phyloP scores from a whole-genome alignment of 2,329 filamentous ascomycete species.

The Cyphellophora europaea region DNA sequence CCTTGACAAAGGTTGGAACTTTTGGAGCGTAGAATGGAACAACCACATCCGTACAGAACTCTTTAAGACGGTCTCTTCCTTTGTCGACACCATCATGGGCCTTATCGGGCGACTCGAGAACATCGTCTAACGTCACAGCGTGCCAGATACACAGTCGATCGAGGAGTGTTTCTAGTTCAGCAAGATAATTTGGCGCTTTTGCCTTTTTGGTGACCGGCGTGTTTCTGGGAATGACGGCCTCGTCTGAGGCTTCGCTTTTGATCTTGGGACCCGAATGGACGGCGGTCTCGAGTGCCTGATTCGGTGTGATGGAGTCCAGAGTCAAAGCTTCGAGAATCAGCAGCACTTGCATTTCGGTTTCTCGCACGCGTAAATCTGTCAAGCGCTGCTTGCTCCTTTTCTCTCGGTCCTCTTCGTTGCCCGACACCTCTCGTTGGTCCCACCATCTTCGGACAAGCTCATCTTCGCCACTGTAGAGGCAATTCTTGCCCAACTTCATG shows the following conservation, averaged over 20 bases:
- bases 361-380: constrained; percentile 35
- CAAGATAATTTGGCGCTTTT: constrained; percentile 28
- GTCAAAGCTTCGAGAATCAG: constrained; percentile 38
- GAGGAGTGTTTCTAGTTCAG: constrained; percentile 36
- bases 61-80: constrained; percentile 35
- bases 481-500: constrained; percentile 36
- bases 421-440: constrained; percentile 24
- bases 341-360: constrained; percentile 41
- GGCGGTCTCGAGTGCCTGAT: constrained; percentile 19
- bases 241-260: constrained; percentile 23
- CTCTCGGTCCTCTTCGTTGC: constrained; percentile 12
- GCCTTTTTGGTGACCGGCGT: constrained; percentile 26
- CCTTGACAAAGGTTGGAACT: constrained; percentile 37
- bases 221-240: constrained; percentile 10
- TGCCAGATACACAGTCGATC: constrained; percentile 44
- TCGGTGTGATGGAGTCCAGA: constrained; percentile 25
- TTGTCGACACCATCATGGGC: constrained; percentile 16
- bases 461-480: constrained; percentile 36
- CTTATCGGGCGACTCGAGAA: constrained; percentile 9
- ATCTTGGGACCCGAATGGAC: constrained; percentile 31
- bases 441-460: constrained; percentile 36
- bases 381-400: constrained; percentile 30
- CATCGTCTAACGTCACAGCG: constrained; percentile 33
- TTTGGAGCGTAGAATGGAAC: constrained; percentile 40
- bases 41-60: constrained; percentile 42